A percentile compares a stretch with the other conserved stretches of the same genome.
phyloP scores from a whole-genome alignment of 2,329 filamentous ascomycete genomes.

The Fusarium sp. region DNA sequence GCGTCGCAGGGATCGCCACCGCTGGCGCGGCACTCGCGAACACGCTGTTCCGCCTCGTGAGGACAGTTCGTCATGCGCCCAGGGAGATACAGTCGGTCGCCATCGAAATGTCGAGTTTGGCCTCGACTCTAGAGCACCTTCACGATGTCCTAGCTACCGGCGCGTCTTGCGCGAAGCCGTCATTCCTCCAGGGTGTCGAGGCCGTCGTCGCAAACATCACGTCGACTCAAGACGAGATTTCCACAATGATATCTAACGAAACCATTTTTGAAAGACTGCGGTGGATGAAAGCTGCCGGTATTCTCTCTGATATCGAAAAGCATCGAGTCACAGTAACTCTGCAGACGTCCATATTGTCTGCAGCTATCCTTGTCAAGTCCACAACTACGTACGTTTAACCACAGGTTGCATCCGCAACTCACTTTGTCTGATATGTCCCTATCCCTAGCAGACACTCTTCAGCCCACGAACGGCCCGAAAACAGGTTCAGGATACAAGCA shows the following conservation, averaged over 20 bases:
- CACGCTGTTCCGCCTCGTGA: slow-evolving; percentile 11
- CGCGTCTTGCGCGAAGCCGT: not conserved
- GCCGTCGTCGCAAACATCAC: slow-evolving; percentile 15
- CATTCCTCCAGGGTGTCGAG: not conserved
- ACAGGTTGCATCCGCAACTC: not conserved
- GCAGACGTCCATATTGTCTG: slow-evolving; percentile 20
- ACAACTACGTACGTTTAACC: not conserved
- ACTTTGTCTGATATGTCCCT: not conserved
- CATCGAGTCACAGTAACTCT: slow-evolving; percentile 22
- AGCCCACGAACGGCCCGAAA: not conserved
- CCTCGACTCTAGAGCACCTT: slow-evolving; percentile 12
- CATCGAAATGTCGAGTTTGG: slow-evolving; percentile 18
- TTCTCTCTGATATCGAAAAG: slow-evolving; percentile 29
- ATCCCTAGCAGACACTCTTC: not conserved
- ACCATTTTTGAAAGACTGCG: not conserved
- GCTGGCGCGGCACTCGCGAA: slow-evolving; percentile 24
- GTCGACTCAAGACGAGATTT: slow-evolving; percentile 9
- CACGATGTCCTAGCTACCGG: slow-evolving; percentile 12
- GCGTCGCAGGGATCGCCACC: slow-evolving; percentile 29
- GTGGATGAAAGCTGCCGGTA: slow-evolving; percentile 13
- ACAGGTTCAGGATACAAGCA: slow-evolving; percentile 25
- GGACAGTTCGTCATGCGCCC: slow-evolving; percentile 10
- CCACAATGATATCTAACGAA: not conserved
- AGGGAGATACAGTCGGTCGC: slow-evolving; percentile 13
- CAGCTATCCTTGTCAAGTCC: slow-evolving; percentile 21